phyloP scores from a whole-genome alignment of 306 rosid species.

The Hippophae gyantsensis region DNA sequence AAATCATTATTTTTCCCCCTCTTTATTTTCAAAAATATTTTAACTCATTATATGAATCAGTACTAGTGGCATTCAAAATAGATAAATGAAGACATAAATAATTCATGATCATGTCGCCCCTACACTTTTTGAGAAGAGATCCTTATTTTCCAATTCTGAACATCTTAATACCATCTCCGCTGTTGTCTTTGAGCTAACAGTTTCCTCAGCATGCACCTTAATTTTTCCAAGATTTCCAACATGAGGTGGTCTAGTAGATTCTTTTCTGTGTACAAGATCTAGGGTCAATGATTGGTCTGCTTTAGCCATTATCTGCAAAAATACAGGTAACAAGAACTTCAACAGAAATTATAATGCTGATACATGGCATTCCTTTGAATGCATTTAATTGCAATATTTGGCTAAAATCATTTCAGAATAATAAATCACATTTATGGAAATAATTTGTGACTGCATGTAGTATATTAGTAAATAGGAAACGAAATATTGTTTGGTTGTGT shows the following conservation, averaged over 20 bases:
- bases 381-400: constrained; percentile 3
- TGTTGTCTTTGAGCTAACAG: constrained; percentile 66
- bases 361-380: constrained; percentile 15
- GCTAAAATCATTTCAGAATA: too few relatives aligned
- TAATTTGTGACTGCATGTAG: constrained; percentile 6
- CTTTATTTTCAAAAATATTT: too few relatives aligned
- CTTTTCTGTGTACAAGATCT: constrained; percentile 58
- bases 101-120: constrained; percentile 19
- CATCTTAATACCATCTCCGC: constrained; percentile 70
- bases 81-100: constrained; percentile 16
- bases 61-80: constrained; percentile 1
- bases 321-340: constrained; percentile 18
- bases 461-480: neutral
- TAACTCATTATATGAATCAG: neutral
- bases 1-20: too few relatives aligned
- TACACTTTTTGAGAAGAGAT: constrained; percentile 95
- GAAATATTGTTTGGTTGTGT: too few relatives aligned
- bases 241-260: constrained; percentile 37
- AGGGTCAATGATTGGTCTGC: constrained; percentile 50
- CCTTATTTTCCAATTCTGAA: constrained; percentile 84
- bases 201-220: constrained; percentile 75
- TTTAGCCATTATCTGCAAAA: constrained; percentile 74
- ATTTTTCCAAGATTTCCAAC: constrained; percentile 55
- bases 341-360: constrained; percentile 6
- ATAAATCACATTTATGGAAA: neutral